phyloP scores from a whole-genome alignment of 768 basidiomycete species.

The Suillus decipiens region DNA sequence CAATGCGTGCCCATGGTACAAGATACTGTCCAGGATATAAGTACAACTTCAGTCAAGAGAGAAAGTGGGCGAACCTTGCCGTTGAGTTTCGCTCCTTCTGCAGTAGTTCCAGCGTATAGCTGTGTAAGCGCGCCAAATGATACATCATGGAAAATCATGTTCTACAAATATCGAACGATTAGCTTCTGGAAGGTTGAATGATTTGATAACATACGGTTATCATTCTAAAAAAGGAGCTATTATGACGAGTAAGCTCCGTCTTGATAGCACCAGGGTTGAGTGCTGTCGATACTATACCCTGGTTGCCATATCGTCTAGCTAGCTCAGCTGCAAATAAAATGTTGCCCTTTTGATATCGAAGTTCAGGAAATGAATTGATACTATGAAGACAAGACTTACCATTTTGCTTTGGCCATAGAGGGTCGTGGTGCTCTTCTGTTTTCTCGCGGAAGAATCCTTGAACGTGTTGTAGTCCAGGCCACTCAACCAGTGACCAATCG shows the following conservation, averaged over 20 bases:
- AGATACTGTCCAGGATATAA: constrained; percentile 38
- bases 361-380: not conserved
- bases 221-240: not conserved
- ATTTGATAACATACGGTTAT: constrained; percentile 15
- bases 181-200: not conserved
- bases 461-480: constrained; percentile 29
- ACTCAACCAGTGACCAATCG: constrained; percentile 25
- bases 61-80: constrained; percentile 40
- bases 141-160: constrained; percentile 28
- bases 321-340: constrained; percentile 47
- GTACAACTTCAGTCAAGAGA: not conserved
- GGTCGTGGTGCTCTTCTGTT: not conserved
- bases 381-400: constrained; percentile 16
- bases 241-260: constrained; percentile 28
- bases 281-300: constrained; percentile 46
- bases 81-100: constrained; percentile 40
- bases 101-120: constrained; percentile 49
- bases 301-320: constrained; percentile 39
- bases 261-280: constrained; percentile 41
- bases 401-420: constrained; percentile 36
- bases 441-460: constrained; percentile 27
- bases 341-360: constrained; percentile 37
- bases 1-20: constrained; percentile 48
- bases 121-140: constrained; percentile 49
- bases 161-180: constrained; percentile 11